A percentile compares a stretch with the other conserved stretches of the same genome.
Evolutionary conservation across 306 rosid species (phyloP).

Genomic region (Leucaena leucocephala): DNA sequence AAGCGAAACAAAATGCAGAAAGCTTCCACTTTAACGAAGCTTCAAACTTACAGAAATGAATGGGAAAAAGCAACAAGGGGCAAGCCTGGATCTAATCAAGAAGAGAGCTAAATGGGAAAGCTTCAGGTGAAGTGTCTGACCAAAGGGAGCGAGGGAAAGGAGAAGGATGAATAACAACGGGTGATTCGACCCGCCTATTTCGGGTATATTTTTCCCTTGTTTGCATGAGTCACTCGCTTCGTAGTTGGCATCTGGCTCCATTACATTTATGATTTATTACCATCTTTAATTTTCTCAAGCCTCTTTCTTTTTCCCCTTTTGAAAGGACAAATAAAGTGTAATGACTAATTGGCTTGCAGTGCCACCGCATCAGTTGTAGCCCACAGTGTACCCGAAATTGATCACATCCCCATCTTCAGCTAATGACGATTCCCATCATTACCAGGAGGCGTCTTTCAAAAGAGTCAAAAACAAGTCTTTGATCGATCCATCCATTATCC

Average conservation of each 20-base stretch:
- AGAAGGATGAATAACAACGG: not conserved
- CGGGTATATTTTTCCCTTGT: constrained; percentile 33
- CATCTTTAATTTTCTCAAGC: constrained; percentile 26
- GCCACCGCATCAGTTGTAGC: constrained; percentile 33
- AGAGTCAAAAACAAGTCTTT: not conserved
- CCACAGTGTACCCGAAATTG: not conserved
- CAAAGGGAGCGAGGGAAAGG: not conserved
- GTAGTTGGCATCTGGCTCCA: constrained; percentile 30
- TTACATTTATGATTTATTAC: not conserved
- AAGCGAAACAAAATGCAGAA: constrained; percentile 29
- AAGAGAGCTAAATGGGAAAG: constrained; percentile 29
- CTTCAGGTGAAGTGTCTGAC: not conserved
- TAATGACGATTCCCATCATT: constrained; percentile 20
- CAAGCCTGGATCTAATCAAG: constrained; percentile 73
- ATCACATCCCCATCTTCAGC: not conserved
- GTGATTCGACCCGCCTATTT: constrained; percentile 64
- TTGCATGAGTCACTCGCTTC: not conserved
- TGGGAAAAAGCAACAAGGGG: constrained; percentile 7
- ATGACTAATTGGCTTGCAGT: constrained; percentile 28
- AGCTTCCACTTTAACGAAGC: constrained; percentile 30
- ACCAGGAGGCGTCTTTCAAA: not conserved
- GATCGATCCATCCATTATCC: not conserved
- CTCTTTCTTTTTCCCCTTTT: constrained; percentile 34
- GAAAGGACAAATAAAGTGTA: constrained; percentile 25
- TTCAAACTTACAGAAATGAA: constrained; percentile 2